Conservation (phyloP, 2,329 filamentous ascomycete species). For the Cladophialophora psammophila region DNA sequence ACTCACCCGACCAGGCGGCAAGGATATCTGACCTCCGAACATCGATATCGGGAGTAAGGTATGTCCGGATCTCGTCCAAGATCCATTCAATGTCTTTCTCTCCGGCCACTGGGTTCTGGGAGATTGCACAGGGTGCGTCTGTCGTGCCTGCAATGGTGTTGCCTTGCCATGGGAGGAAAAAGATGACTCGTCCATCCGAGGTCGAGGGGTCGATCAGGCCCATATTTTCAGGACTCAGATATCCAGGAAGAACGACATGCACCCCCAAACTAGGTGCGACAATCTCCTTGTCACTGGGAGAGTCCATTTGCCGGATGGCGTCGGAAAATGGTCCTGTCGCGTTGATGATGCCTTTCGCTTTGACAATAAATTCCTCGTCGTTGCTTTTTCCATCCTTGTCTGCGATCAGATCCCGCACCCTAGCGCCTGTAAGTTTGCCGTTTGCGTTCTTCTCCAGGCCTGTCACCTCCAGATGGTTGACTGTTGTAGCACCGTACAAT, state of each 20-base stretch:
- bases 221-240: slow-evolving; percentile 80
- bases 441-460: slow-evolving; percentile 75
- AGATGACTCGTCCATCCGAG: slow-evolving; percentile 87
- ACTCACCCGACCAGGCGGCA: slow-evolving; percentile 76
- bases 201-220: slow-evolving; percentile 85
- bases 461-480: slow-evolving; percentile 85
- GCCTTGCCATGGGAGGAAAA: slow-evolving; percentile 92
- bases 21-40: slow-evolving; percentile 84
- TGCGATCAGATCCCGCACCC: slow-evolving; percentile 72
- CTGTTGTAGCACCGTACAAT: slow-evolving; percentile 81
- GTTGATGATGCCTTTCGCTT: slow-evolving; percentile 83
- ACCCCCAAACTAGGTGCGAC: slow-evolving; percentile 85
- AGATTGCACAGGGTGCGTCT: slow-evolving; percentile 76
- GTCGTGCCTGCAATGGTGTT: slow-evolving; percentile 92
- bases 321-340: slow-evolving; percentile 91
- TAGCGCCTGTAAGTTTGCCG: slow-evolving; percentile 76
- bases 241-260: slow-evolving; percentile 85
- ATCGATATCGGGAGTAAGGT: slow-evolving; percentile 82
- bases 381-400: slow-evolving; percentile 68
- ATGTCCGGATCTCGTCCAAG: slow-evolving; percentile 79
- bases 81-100: slow-evolving; percentile 91
- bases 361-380: slow-evolving; percentile 68
- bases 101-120: slow-evolving; percentile 75
- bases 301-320: slow-evolving; percentile 83
- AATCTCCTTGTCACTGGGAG: slow-evolving; percentile 74